A percentile compares a stretch with the other conserved stretches of the same genome.
Evolutionary conservation across 208 protist species (phyloP).

Genomic region (Wallacemonas sp.): DNA sequence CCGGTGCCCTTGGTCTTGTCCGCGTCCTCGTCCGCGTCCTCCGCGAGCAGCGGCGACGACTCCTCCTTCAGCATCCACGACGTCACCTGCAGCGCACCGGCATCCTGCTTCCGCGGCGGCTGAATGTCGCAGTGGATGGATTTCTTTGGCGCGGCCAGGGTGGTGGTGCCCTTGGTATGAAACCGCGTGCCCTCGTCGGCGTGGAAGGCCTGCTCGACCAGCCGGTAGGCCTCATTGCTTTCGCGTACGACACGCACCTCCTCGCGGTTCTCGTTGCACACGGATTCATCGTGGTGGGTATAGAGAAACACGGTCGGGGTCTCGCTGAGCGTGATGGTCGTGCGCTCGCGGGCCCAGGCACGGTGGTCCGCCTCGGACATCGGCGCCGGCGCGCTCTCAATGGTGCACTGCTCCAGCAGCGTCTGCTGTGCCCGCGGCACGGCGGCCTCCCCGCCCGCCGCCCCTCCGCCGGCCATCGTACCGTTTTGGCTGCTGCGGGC

Average conservation of each 20-base stretch:
- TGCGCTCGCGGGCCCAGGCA: constrained; percentile 58
- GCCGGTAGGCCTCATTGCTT: constrained; percentile 54
- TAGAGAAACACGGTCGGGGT: constrained; percentile 90
- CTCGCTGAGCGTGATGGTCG: constrained; percentile 72
- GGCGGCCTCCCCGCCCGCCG: not conserved
- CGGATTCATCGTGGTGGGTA: constrained; percentile 82
- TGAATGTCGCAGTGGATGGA: constrained; percentile 87
- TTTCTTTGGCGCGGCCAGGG: constrained; percentile 79
- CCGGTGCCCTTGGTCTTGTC: constrained; percentile 46
- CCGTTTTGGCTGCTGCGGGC: not conserved
- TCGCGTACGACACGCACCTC: constrained; percentile 42
- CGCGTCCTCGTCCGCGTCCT: constrained; percentile 55
- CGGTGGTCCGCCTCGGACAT: constrained; percentile 53
- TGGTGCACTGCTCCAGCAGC: constrained; percentile 35
- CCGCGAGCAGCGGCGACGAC: constrained; percentile 44
- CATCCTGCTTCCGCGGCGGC: constrained; percentile 52
- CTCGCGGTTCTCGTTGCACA: constrained; percentile 62
- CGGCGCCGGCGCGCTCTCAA: not conserved
- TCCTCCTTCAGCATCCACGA: constrained; percentile 91
- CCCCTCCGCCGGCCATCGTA: not conserved
- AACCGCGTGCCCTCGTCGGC: constrained; percentile 79
- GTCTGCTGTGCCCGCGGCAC: constrained; percentile 28
- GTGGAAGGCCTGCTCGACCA: constrained; percentile 54
- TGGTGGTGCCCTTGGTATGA: constrained; percentile 77
- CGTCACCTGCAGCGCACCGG: constrained; percentile 74